Percentiles rank a stretch among this genome's conserved stretches.
These are phyloP conservation scores for Papilionanthe hybrid DNA, from an alignment of 116 monocot genomes.

Conservation along the genomic window DNA sequence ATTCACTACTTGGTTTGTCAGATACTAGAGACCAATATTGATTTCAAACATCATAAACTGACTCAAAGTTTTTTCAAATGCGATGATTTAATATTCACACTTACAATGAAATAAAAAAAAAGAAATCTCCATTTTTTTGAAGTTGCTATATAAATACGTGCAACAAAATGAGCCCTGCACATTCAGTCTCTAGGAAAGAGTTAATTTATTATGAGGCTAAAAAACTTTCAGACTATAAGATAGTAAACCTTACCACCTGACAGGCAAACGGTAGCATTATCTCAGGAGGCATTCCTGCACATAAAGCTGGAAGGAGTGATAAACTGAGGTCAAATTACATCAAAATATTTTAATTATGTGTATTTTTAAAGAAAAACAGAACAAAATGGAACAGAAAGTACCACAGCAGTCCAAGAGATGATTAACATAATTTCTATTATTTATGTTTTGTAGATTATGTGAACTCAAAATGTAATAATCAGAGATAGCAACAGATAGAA, in stretches of 20 bases:
- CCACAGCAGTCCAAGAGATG: neutral
- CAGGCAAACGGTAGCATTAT: neutral
- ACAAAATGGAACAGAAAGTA: neutral
- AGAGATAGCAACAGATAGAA: neutral
- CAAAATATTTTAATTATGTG: neutral
- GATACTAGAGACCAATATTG: no score
- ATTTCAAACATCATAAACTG: no score
- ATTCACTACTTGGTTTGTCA: no score
- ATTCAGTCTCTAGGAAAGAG: neutral
- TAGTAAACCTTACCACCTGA: neutral
- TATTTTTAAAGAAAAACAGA: neutral
- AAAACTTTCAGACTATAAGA: neutral
- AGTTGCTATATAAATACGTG: no score
- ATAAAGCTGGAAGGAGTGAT: neutral
- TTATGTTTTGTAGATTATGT: no score
- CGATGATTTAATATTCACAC: no score
- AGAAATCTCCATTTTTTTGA: no score
- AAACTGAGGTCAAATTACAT: neutral
- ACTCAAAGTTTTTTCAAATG: no score
- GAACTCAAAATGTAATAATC: neutral
- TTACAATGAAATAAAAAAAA: no score
- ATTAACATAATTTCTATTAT: no score
- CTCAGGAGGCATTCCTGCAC: constrained; percentile 5
- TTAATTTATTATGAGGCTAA: neutral
- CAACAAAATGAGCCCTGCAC: neutral